Conservation (phyloP, 345 rosid genomes). For the Citrus glauca region DNA sequence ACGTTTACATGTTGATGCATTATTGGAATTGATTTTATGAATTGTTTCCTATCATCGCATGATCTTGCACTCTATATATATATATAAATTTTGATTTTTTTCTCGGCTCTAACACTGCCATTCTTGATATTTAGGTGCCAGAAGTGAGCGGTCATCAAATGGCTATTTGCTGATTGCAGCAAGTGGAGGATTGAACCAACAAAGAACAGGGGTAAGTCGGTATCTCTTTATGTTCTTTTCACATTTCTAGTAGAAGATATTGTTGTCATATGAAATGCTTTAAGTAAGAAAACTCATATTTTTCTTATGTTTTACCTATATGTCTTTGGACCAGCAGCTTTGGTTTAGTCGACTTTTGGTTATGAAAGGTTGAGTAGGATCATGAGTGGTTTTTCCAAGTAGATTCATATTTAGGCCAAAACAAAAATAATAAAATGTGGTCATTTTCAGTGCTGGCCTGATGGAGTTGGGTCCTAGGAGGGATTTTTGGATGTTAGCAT, state of each 20-base stretch:
- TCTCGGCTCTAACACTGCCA: constrained; percentile 5
- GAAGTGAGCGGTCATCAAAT: constrained; percentile 55
- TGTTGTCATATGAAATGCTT: not conserved
- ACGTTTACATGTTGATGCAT: not conserved
- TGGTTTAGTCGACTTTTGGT: constrained; percentile 13
- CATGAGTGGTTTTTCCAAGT: not conserved
- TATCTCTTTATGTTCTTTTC: not conserved
- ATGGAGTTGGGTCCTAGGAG: not conserved
- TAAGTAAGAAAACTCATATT: not conserved
- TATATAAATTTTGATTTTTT: not conserved
- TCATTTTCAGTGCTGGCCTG: not conserved
- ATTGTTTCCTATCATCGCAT: not conserved
- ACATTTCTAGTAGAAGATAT: not conserved
- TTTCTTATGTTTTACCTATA: not conserved
- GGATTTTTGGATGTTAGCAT: not conserved
- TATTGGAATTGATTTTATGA: not conserved
- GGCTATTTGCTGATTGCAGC: constrained; percentile 97
- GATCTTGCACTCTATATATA: no score
- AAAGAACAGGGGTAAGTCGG: constrained; percentile 95
- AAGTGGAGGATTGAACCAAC: constrained; percentile 98
- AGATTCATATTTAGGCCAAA: not conserved
- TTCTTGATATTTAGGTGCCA: constrained; percentile 54
- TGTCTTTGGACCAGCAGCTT: constrained; percentile 3
- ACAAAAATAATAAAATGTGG: not conserved
- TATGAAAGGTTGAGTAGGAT: not conserved